Percentiles rank a stretch among this genome's conserved stretches.
phyloP scores from a whole-genome alignment of 176 grass and related monocot genomes.

The Sorghum bicolor region Sorghum_bicolor_NCBIv3 NC_012870.2:73587001-73587500 shows the following conservation, averaged over 20 bases:
- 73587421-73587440: not conserved
- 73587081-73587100: not conserved
- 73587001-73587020: not conserved
- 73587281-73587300: not conserved
- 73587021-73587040: not conserved
- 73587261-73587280: not conserved
- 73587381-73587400: not conserved
- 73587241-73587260: not conserved
- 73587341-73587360: not conserved
- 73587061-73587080: not conserved
- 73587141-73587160: not conserved
- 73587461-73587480: not conserved
- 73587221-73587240: not conserved
- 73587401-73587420: not conserved
- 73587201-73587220: not conserved
- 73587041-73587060: not conserved
- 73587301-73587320: not conserved
- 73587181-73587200: not conserved
- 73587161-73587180: not conserved
- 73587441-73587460: not conserved
- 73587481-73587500: not conserved
- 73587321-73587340: not conserved
- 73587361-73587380: not conserved
- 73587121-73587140: not conserved
- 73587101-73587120: not conserved